phyloP scores from a whole-genome alignment of 2,329 filamentous ascomycete species.

The Bipolaris cookei region DNA sequence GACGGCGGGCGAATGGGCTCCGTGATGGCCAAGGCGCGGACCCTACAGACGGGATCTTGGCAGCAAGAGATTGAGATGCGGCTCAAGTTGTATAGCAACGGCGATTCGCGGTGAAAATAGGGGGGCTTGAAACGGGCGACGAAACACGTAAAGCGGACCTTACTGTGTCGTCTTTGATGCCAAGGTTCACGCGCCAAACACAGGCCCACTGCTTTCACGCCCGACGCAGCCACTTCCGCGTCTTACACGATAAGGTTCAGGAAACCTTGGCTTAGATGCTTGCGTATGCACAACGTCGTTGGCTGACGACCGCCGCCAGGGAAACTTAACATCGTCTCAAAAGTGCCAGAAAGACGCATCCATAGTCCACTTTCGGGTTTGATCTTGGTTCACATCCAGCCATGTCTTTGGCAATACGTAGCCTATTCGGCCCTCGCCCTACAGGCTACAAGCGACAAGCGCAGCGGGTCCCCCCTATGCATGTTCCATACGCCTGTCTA shows the following conservation, averaged over 20 bases:
- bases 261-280: conserved; percentile 18
- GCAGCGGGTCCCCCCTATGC: conserved; percentile 10
- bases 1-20: conserved; percentile 24
- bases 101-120: conserved; percentile 29
- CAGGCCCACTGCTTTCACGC: conserved; percentile 36
- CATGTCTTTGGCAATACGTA: conserved; percentile 33
- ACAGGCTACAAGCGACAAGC: conserved; percentile 17
- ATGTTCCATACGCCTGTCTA: conserved; percentile 4
- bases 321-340: conserved; percentile 25
- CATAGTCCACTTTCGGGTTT: conserved; percentile 30
- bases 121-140: conserved; percentile 42
- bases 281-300: conserved; percentile 23
- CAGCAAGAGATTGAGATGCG: conserved; percentile 30
- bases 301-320: conserved; percentile 13
- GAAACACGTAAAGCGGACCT: conserved; percentile 44
- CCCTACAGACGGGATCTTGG: conserved; percentile 26
- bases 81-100: conserved; percentile 29
- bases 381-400: conserved; percentile 26
- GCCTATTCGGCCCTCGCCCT: background rate
- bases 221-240: conserved; percentile 30
- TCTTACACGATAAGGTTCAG: conserved; percentile 27
- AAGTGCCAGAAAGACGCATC: conserved; percentile 21
- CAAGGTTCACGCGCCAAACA: conserved; percentile 44
- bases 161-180: conserved; percentile 36
- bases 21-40: conserved; percentile 22